phyloP scores from a whole-genome alignment of 257 asterid species.

The Plantago ovata region DNA sequence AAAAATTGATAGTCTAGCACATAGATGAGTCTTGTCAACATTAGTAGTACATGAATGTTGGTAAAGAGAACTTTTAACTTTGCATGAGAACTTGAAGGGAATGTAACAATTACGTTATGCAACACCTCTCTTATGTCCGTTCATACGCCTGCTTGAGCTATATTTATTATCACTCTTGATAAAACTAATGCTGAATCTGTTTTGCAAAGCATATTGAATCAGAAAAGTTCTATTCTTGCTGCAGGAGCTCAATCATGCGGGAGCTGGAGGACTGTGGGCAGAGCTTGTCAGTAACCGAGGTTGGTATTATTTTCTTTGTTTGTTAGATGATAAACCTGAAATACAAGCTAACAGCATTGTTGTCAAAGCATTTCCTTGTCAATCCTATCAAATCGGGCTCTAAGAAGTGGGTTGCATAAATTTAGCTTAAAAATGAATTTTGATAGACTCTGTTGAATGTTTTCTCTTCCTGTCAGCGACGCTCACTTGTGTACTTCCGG shows the following conservation, averaged over 20 bases:
- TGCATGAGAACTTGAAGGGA: too few species aligned
- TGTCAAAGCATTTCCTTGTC: neutral
- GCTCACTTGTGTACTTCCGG: neutral
- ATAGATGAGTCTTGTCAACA: too few species aligned
- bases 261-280: slow-evolving; percentile 97
- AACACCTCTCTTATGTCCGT: too few species aligned
- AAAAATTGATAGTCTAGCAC: too few species aligned
- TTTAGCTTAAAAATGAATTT: neutral
- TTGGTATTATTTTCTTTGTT: slow-evolving; percentile 21
- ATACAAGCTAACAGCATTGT: neutral
- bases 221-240: neutral
- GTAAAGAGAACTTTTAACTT: too few species aligned
- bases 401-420: neutral
- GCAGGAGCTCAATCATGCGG: slow-evolving; percentile 95
- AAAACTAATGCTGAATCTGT: neutral
- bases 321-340: too few species aligned
- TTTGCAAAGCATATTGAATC: neutral
- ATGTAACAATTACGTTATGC: too few species aligned
- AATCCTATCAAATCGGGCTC: neutral
- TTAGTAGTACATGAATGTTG: too few species aligned
- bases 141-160: too few species aligned
- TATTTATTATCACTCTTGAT: too few species aligned
- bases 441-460: neutral
- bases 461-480: neutral
- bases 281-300: slow-evolving; percentile 97